Evolutionary conservation across 352 stramenopile genomes (phyloP).

Genomic region (Pythium biforme): DNA sequence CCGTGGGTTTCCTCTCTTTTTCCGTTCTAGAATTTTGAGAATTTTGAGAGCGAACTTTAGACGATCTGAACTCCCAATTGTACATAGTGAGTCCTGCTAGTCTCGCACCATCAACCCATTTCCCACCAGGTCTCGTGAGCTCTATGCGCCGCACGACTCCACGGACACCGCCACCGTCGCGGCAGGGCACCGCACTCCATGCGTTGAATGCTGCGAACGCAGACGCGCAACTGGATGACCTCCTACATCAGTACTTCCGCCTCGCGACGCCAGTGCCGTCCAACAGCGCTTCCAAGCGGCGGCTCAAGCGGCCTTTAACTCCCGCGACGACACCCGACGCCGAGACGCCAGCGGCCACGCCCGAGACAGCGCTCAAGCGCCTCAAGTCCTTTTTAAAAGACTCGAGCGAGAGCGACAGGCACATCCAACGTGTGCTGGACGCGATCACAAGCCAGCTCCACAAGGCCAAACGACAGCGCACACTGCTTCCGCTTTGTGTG

Average conservation of each 20-base stretch:
- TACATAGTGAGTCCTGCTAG: too few species aligned
- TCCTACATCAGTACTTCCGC: constrained; percentile 29
- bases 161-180: background rate
- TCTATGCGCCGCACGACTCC: background rate
- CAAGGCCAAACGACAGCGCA: constrained; percentile 9
- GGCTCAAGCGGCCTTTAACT: constrained; percentile 5
- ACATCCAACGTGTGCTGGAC: constrained; percentile 20
- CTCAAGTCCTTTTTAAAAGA: constrained; percentile 22
- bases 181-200: background rate
- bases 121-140: background rate
- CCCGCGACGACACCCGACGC: background rate
- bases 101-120: background rate
- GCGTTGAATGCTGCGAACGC: constrained; percentile 20
- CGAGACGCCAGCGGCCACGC: background rate
- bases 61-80: too few species aligned
- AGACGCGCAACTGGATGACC: constrained; percentile 14
- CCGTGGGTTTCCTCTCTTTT: background rate
- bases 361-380: constrained; percentile 7
- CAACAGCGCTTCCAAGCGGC: background rate
- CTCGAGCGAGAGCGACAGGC: constrained; percentile 12
- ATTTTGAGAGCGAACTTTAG: too few species aligned
- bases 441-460: constrained; percentile 17
- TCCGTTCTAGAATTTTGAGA: background rate
- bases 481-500: constrained; percentile 30
- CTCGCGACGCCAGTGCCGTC: background rate